These are phyloP conservation scores for Ambrosia hybrid DNA, from an alignment of 140 eudicot species.

Conservation along the genomic window DNA sequence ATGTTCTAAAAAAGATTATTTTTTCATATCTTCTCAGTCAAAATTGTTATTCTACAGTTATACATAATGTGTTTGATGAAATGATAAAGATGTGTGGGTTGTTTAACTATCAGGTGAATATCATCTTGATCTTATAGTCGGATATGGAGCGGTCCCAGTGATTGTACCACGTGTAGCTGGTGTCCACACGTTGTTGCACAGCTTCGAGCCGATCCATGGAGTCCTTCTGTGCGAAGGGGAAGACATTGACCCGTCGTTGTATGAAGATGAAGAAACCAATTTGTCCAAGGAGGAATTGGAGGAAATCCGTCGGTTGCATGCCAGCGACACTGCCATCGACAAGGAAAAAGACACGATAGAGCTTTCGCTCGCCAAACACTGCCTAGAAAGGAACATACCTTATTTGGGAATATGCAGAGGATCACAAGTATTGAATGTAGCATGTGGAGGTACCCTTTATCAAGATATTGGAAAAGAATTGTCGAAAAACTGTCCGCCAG, in stretches of 20 bases:
- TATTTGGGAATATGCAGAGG: slow-evolving; percentile 91
- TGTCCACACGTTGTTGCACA: slow-evolving; percentile 70
- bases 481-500: slow-evolving; percentile 29
- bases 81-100: not conserved
- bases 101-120: slow-evolving; percentile 63
- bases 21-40: too few species aligned
- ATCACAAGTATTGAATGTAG: slow-evolving; percentile 85
- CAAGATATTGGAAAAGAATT: slow-evolving; percentile 79
- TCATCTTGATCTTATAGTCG: slow-evolving; percentile 90
- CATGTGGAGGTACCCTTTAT: slow-evolving; percentile 91
- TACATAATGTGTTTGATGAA: not conserved
- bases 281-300: slow-evolving; percentile 66
- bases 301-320: slow-evolving; percentile 64
- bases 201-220: slow-evolving; percentile 95
- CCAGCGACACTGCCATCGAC: slow-evolving; percentile 84
- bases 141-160: slow-evolving; percentile 92
- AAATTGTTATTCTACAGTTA: too few species aligned
- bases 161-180: slow-evolving; percentile 91
- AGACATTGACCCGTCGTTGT: slow-evolving; percentile 88
- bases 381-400: slow-evolving; percentile 87
- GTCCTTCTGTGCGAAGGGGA: slow-evolving; percentile 98
- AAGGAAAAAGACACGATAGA: slow-evolving; percentile 87
- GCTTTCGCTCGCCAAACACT: slow-evolving; percentile 71
- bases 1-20: too few species aligned
- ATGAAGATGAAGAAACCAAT: slow-evolving; percentile 45